Base-by-base conservation (phyloP, 2,329 filamentous ascomycete species). In the Colletotrichum navitas region DNA sequence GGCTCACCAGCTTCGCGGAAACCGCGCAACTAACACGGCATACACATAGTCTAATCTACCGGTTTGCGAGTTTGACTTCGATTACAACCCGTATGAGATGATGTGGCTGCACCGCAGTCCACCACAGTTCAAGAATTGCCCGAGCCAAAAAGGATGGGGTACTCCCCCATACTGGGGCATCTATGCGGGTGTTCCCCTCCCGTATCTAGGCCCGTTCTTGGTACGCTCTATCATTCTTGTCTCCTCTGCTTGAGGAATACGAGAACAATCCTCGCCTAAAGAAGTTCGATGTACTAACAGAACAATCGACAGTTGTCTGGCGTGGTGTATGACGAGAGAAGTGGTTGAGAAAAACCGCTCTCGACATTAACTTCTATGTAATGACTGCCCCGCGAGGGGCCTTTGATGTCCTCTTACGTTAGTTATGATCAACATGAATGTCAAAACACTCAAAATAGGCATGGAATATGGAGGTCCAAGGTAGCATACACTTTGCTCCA, bases 61-160 rank as follows among this genome's bases (percentile, higher is more conserved):
- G 2, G 66, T 68, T 10, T 68, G 66, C 52, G 66, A 68, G 32
- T 68, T 68, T 34, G 58, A 68, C 43, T 68, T 65, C 4, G 66
- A 68, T 3, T 65, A 59, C 16, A 65, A 65, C 18, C 66, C 66
- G 5, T 65, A 34, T 8, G 41, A 68, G 66, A 6, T 2, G 8
- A 8, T 54, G 18, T 11, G 29, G 47, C 3, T 18, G 29, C 2
- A n/a, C 7, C 41, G 34, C 2, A 68, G 52, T 29, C 61, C 61
- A 3, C 24, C 60, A 10, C 34, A 65, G 52, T 68, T 65, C 34
- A n/a, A n/a, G 5, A 68, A 68, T 18, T 65, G 66, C 16, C 66
- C 66, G 21, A 58, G 29, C 16, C 51, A 58, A 34, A 45, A 26
- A 14, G 66, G 66, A 5, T 68, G 56, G 14, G 66, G 66, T 21